Conservation (phyloP, 768 basidiomycete genomes). For the Grammothele lineata region DNA sequence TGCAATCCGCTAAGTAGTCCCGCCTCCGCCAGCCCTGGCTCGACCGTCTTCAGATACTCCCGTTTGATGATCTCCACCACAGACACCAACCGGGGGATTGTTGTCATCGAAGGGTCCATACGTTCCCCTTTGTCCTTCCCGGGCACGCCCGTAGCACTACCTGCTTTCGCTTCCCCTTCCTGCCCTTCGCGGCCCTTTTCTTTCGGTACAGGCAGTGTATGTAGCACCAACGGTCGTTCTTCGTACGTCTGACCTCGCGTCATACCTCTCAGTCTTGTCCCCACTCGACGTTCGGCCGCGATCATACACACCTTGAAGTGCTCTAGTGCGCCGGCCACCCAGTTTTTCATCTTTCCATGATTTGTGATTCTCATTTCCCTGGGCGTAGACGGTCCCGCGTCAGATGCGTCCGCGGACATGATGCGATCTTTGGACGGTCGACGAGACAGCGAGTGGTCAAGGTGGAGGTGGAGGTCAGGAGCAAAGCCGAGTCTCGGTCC, state of each 20-base stretch:
- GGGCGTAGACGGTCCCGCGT: conserved; percentile 7
- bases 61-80: conserved; percentile 85
- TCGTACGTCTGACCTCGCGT: conserved; percentile 45
- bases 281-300: background rate
- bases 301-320: conserved; percentile 36
- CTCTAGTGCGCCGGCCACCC: conserved; percentile 34
- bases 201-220: conserved; percentile 48
- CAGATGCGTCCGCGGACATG: background rate
- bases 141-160: conserved; percentile 8
- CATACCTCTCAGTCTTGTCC: too few relatives aligned
- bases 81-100: conserved; percentile 63
- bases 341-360: conserved; percentile 32
- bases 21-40: conserved; percentile 36
- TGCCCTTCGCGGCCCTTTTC: background rate
- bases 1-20: conserved; percentile 47
- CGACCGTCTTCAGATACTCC: conserved; percentile 59
- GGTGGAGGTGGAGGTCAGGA: too few relatives aligned
- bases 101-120: conserved; percentile 33
- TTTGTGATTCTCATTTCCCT: conserved; percentile 35
- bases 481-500: too few relatives aligned
- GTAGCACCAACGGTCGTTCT: conserved; percentile 47
- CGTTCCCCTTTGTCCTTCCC: conserved; percentile 12
- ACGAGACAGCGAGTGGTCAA: too few relatives aligned
- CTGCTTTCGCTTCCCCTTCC: background rate
- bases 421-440: too few relatives aligned